Base-by-base conservation (phyloP, 1,284 basidiomycete genomes). In the Cryptococcus sp. region DNA sequence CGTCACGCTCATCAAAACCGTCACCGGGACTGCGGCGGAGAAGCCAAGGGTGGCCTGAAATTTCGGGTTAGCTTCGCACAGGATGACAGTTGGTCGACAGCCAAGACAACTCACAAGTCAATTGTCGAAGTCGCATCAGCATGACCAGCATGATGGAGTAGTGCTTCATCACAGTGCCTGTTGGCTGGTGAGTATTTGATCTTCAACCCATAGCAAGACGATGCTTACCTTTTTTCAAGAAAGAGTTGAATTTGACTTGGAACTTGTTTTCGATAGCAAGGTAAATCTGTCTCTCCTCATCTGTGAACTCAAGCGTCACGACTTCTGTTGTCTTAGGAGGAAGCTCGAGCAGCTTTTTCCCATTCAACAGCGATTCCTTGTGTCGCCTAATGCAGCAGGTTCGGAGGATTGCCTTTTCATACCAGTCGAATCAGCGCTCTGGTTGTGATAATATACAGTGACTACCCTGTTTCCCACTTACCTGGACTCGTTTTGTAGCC, bases 261-360 rank as follows among this genome's bases (percentile, higher is more conserved):
- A 72, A 76, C 10, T 69, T 61, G 26, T 64, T 65, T 52, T 79
- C 76, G 26, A 78, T 63, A 5, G 67, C 61, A 13, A 63, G 64
- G 64, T 80, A 79, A 16, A 79, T 73, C 10, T 69, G 67, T 19
- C 76, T 64, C 62, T 80, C 78, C 22, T 79, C 75, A 3, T 57
- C 52, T 23, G 69, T 63, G 51, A 79, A 78, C 17, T 66, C 65
- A 11, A 78, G 66, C 46, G 67, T 59, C 2, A 66, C 64, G 11
- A 76, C 56, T 8, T 68, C 62, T 7, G 68, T 68, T 0, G 57
- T 64, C 62, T 77, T 77, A 0, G 68, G 66, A 13, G 72, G 72
- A 2, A 79, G 67, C 25, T 71, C 59, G 19, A 78, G 64, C 41
- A 78, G 65, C 13, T 64, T 65, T 39, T 66, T 59, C 8, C 78